Base-by-base conservation (phyloP, 2,329 filamentous ascomycete species). In the Xylariomycetidae sp. region DNA sequence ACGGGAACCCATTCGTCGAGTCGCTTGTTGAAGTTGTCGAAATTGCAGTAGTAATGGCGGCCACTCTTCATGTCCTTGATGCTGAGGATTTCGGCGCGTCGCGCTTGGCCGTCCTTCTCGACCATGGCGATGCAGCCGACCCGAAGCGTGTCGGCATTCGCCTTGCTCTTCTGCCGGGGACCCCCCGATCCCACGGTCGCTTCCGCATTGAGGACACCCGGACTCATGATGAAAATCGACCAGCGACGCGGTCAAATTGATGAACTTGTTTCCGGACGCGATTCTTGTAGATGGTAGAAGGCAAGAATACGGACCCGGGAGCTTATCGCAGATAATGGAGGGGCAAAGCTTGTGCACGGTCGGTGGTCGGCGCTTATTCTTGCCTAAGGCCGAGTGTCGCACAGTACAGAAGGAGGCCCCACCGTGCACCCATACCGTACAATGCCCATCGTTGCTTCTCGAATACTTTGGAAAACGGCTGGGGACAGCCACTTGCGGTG, bases 1-100 rank as follows among this genome's bases (percentile, higher is more conserved):
- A 83, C 75, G 2, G 84, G 72, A 8, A 98, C 81, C 92, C 92
- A 98, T 68, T 98, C 92, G 65, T 75, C 68, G 10, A 76, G 61
- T 45, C 70, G 72, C 61, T 96, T 96, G 65, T 96, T 96, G 75
- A 95, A 96, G 53, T 94, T 93, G 55, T 95, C 87, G 58, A 95
- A 96, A 60, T 96, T 94, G 52, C 94, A 93, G 61, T 95, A 95
- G 56, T 90, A 95, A 35, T 85, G 84, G 24, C 86, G 82, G 12
- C 84, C 82, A 52, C 86, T 90, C 60, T 93, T 93, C 15, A 85
- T 84, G 39, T 89, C 85, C 54, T 85, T 82, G 49, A 96, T 93
- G 38, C 87, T 92, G n/a, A 98, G 68, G 43, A 98, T 95, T 60
- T 98, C 92, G 49, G 92, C 92, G 64, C 92, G 88, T 49, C 92